Conservation (phyloP, 2,329 filamentous ascomycete genomes). For the Eurotiales sp. region DNA sequence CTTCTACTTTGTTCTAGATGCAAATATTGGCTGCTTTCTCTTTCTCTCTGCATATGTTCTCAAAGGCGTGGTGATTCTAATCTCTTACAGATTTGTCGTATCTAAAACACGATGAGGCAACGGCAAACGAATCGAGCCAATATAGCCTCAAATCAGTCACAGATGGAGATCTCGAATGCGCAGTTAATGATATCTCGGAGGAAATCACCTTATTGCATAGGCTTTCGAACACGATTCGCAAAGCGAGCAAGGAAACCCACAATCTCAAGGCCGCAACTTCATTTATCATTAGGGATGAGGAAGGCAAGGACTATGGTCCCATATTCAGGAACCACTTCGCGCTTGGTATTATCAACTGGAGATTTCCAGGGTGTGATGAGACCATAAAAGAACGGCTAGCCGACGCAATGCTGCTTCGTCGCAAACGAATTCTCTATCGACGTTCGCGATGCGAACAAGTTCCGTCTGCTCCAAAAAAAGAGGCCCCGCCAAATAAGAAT, state of each 20-base stretch:
- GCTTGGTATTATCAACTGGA: conserved; percentile 2
- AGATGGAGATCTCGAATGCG: background rate
- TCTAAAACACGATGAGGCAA: background rate
- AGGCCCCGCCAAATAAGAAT: too few species aligned
- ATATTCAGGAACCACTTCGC: background rate
- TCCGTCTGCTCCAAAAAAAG: too few species aligned
- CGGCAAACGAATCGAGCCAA: background rate
- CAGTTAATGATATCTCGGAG: background rate
- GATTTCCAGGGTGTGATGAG: conserved; percentile 6
- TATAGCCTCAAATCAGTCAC: too few species aligned
- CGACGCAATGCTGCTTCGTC: conserved; percentile 9
- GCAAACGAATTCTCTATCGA: conserved; percentile 11
- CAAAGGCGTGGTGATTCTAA: background rate
- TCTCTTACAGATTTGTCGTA: background rate
- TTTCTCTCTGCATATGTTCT: background rate
- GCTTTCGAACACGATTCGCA: conserved; percentile 11
- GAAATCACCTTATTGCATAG: conserved; percentile 10
- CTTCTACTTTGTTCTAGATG: background rate
- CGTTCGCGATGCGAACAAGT: background rate
- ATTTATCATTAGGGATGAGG: conserved; percentile 5
- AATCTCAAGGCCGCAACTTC: conserved; percentile 10
- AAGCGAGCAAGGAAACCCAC: conserved; percentile 10
- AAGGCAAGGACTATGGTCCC: conserved; percentile 8
- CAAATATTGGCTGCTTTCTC: too few species aligned
- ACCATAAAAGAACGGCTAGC: conserved; percentile 2